phyloP scores from a whole-genome alignment of 2,329 filamentous ascomycete genomes.

The Colletotrichum agaves region DNA sequence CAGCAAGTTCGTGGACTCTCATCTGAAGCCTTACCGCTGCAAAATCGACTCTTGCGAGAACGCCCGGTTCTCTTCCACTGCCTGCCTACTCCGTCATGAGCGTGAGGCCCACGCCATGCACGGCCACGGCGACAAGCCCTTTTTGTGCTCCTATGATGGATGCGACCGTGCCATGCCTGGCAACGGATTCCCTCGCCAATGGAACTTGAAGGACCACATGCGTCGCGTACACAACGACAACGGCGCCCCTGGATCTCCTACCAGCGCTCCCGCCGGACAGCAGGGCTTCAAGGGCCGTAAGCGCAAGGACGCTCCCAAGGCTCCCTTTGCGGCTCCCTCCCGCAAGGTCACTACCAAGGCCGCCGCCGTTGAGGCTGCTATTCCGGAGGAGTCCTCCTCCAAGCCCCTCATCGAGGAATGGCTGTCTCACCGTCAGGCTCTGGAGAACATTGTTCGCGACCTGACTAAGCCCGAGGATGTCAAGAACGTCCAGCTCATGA shows the following conservation, averaged over 20 bases:
- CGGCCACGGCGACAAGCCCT: slow-evolving; percentile 91
- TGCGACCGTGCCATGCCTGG: slow-evolving; percentile 86
- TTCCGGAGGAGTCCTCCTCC: slow-evolving; percentile 48
- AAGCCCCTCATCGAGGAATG: slow-evolving; percentile 63
- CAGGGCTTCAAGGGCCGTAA: slow-evolving; percentile 63
- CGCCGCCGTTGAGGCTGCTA: slow-evolving; percentile 46
- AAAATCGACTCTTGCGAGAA: slow-evolving; percentile 86
- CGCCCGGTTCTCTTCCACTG: slow-evolving; percentile 92
- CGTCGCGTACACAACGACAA: slow-evolving; percentile 85
- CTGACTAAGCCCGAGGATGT: slow-evolving; percentile 62
- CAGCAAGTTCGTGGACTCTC: slow-evolving; percentile 97
- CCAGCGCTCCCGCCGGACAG: slow-evolving; percentile 42
- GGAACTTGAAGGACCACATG: slow-evolving; percentile 98
- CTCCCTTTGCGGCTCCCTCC: slow-evolving; percentile 47
- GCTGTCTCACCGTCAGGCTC: slow-evolving; percentile 71
- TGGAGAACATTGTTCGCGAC: slow-evolving; percentile 67
- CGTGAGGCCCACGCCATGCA: slow-evolving; percentile 96
- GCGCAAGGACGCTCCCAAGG: slow-evolving; percentile 64
- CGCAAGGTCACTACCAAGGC: slow-evolving; percentile 62
- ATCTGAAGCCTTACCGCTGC: slow-evolving; percentile 96
- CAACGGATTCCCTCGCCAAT: slow-evolving; percentile 92
- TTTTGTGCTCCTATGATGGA: slow-evolving; percentile 86
- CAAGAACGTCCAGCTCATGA: slow-evolving; percentile 65
- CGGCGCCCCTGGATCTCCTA: slow-evolving; percentile 56
- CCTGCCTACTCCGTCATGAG: slow-evolving; percentile 93